Conservation (phyloP, 208 protist genomes). For the Wallacemonas sp. region DNA sequence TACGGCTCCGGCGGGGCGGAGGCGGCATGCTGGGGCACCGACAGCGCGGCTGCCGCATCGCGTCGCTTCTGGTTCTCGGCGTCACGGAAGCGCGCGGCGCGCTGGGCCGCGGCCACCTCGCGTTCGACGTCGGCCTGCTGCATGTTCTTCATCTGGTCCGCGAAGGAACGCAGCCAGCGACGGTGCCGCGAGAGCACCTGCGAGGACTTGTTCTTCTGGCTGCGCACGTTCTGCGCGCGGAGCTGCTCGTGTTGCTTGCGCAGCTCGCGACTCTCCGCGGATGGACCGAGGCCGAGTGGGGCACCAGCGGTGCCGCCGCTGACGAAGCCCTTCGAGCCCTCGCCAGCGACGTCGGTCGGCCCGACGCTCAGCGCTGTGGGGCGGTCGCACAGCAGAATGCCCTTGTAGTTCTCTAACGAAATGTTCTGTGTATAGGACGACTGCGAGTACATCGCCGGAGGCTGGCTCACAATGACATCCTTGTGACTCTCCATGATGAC, state of each 20-base stretch:
- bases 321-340: constrained; percentile 49
- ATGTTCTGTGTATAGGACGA: constrained; percentile 39
- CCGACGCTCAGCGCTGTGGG: constrained; percentile 40
- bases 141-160: constrained; percentile 79
- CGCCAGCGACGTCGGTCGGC: constrained; percentile 12
- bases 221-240: constrained; percentile 55
- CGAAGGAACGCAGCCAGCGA: constrained; percentile 86
- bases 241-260: constrained; percentile 44
- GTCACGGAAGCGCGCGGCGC: constrained; percentile 43
- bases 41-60: background rate
- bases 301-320: constrained; percentile 54
- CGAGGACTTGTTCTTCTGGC: constrained; percentile 40
- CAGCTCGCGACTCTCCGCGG: constrained; percentile 48
- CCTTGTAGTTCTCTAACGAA: constrained; percentile 91
- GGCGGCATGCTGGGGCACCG: background rate
- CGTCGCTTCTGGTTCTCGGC: constrained; percentile 25
- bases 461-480: constrained; percentile 89
- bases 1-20: constrained; percentile 27
- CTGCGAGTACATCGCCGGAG: constrained; percentile 72
- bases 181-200: constrained; percentile 71
- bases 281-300: constrained; percentile 65
- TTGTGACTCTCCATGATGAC: constrained; percentile 84
- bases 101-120: constrained; percentile 64
- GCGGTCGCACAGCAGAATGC: constrained; percentile 85
- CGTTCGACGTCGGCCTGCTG: constrained; percentile 65